These are phyloP conservation scores for Conticribra weissflogii DNA, from an alignment of 108 stramenopile genomes.

Conservation along the genomic window DNA sequence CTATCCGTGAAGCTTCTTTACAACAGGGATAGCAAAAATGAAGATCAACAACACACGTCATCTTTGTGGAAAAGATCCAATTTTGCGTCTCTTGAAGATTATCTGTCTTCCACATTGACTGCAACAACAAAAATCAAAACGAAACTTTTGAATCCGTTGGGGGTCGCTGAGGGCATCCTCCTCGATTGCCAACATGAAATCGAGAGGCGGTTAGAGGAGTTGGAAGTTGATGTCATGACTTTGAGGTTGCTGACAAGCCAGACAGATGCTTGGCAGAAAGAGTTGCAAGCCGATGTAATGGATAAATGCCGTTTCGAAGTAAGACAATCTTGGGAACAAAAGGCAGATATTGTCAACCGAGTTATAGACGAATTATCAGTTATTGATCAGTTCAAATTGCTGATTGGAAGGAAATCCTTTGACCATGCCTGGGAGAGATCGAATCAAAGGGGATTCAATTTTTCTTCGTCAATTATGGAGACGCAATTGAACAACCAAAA, in stretches of 20 bases:
- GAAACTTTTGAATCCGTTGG: slow-evolving; percentile 80
- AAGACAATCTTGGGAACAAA: slow-evolving; percentile 30
- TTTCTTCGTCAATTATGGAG: slow-evolving; percentile 8
- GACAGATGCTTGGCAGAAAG: slow-evolving; percentile 73
- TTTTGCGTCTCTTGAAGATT: slow-evolving; percentile 68
- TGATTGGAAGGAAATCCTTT: slow-evolving; percentile 47
- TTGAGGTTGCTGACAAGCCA: slow-evolving; percentile 66
- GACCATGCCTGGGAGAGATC: slow-evolving; percentile 62
- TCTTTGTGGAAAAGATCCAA: slow-evolving; percentile 66
- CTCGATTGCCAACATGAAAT: slow-evolving; percentile 59
- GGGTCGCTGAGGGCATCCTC: slow-evolving; percentile 75
- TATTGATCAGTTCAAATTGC: slow-evolving; percentile 39
- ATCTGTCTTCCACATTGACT: slow-evolving; percentile 72
- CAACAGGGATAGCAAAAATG: slow-evolving; percentile 7
- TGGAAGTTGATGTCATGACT: slow-evolving; percentile 72
- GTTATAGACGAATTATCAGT: slow-evolving; percentile 24
- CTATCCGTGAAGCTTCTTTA: slow-evolving; percentile 63
- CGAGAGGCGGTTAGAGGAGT: slow-evolving; percentile 44
- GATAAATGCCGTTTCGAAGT: slow-evolving; percentile 34
- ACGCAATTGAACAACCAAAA: slow-evolving; percentile 28
- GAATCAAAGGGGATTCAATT: slow-evolving; percentile 2
- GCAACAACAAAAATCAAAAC: slow-evolving; percentile 73
- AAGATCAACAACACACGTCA: slow-evolving; percentile 2
- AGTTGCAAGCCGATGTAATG: slow-evolving; percentile 53
- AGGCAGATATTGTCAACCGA: slow-evolving; percentile 11